A percentile compares a stretch with the other conserved stretches of the same genome.
phyloP scores from a whole-genome alignment of 306 rosid species.

The Glycine latifolia region DNA sequence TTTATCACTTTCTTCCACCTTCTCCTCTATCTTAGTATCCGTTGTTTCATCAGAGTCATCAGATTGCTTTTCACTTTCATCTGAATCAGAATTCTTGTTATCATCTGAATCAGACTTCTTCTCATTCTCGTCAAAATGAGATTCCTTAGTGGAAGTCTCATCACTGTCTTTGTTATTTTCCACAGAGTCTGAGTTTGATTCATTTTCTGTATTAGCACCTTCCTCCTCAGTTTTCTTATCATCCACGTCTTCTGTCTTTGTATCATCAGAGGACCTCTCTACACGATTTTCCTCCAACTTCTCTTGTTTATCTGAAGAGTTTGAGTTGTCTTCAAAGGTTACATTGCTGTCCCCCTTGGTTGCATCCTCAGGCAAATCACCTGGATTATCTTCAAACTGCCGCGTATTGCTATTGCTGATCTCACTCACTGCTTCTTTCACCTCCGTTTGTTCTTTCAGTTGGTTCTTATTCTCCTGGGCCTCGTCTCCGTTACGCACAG shows the following conservation, averaged over 20 bases:
- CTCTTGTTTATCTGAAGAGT: slow-evolving; percentile 48
- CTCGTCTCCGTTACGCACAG: slow-evolving; percentile 63
- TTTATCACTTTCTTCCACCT: slow-evolving; percentile 63
- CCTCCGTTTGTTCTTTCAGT: slow-evolving; percentile 59
- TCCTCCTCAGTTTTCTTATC: slow-evolving; percentile 53
- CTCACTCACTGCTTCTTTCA: slow-evolving; percentile 59
- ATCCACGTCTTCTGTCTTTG: slow-evolving; percentile 56
- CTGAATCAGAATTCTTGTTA: slow-evolving; percentile 56
- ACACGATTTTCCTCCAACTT: slow-evolving; percentile 50
- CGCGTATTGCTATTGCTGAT: slow-evolving; percentile 51
- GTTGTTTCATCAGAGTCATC: slow-evolving; percentile 55
- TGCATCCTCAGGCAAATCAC: slow-evolving; percentile 96
- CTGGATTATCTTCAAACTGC: slow-evolving; percentile 93
- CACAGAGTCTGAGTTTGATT: slow-evolving; percentile 45
- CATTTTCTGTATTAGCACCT: slow-evolving; percentile 64
- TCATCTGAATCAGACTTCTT: slow-evolving; percentile 59
- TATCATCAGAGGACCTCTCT: slow-evolving; percentile 54
- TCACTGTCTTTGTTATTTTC: slow-evolving; percentile 47
- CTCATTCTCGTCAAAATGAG: slow-evolving; percentile 53
- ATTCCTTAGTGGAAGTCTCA: slow-evolving; percentile 49
- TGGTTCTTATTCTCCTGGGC: slow-evolving; percentile 70
- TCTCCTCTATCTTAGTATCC: slow-evolving; percentile 64
- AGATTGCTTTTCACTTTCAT: slow-evolving; percentile 60
- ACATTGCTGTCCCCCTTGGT: slow-evolving; percentile 75
- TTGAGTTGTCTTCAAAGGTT: slow-evolving; percentile 54